phyloP scores from a whole-genome alignment of 768 basidiomycete species.

The Trametes maxima region DNA sequence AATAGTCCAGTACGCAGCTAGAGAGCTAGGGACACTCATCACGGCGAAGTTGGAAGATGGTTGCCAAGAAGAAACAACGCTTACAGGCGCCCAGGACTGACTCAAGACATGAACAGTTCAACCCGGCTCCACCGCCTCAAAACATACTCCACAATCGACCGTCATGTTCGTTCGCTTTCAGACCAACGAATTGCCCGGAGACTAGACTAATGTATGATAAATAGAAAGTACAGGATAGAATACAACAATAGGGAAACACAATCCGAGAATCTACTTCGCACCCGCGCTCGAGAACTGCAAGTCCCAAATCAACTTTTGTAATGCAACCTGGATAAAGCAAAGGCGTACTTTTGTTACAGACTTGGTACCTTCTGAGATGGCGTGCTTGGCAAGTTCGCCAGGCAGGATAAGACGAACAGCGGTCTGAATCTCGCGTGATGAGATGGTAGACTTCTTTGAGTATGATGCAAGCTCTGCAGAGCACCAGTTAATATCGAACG shows the following conservation, averaged over 20 bases:
- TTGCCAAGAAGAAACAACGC: not conserved
- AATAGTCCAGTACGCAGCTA: too few species aligned
- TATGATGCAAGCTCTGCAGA: conserved; percentile 89
- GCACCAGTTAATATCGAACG: not conserved
- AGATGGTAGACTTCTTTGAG: conserved; percentile 99
- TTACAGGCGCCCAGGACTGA: not conserved
- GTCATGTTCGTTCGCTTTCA: not conserved
- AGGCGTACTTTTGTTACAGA: conserved; percentile 77
- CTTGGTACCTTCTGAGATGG: conserved; percentile 93
- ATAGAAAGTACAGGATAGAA: conserved; percentile 27
- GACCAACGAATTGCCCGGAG: not conserved
- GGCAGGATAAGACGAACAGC: conserved; percentile 96
- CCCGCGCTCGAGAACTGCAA: conserved; percentile 71
- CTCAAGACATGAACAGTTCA: not conserved
- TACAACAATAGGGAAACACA: conserved; percentile 31
- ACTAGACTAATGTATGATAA: conserved; percentile 22
- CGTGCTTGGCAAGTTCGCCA: conserved; percentile 93
- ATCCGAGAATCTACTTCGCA: conserved; percentile 51
- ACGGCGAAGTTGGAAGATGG: too few species aligned
- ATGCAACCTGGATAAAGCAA: not conserved
- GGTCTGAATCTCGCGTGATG: conserved; percentile 97
- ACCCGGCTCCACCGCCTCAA: too few species aligned
- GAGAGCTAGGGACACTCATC: too few species aligned
- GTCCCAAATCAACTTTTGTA: not conserved
- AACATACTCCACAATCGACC: too few species aligned